Evolutionary conservation across 768 basidiomycete species (phyloP).

Genomic region (Artomyces pyxidatus): DNA sequence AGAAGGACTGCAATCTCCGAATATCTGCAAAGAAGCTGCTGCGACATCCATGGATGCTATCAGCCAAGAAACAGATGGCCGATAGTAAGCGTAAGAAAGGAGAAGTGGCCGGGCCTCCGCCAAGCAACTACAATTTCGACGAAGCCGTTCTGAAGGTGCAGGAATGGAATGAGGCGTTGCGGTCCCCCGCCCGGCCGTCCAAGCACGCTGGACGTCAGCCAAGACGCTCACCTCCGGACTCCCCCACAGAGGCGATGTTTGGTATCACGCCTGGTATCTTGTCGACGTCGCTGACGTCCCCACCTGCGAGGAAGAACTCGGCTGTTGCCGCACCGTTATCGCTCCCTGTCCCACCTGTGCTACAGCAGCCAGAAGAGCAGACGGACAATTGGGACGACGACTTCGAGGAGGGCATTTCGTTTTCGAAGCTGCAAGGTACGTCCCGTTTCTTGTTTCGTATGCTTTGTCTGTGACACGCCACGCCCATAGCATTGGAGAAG

Average conservation of each 20-base stretch:
- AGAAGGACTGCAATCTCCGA: constrained; percentile 93
- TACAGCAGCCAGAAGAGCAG: constrained; percentile 75
- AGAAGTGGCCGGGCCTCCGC: constrained; percentile 32
- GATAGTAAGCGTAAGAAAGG: constrained; percentile 28
- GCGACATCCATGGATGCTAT: constrained; percentile 93
- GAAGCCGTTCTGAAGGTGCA: constrained; percentile 93
- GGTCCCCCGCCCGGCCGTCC: constrained; percentile 69
- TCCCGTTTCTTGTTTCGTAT: not conserved
- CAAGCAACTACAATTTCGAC: constrained; percentile 83
- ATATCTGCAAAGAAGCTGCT: constrained; percentile 91
- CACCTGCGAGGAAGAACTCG: constrained; percentile 13
- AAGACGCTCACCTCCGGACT: constrained; percentile 37
- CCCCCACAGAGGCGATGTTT: constrained; percentile 12
- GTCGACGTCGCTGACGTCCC: constrained; percentile 10
- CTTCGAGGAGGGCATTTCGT: constrained; percentile 89
- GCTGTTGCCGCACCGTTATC: constrained; percentile 18
- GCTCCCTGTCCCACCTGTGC: constrained; percentile 53
- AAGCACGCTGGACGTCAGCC: constrained; percentile 45
- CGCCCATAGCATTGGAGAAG: constrained; percentile 51
- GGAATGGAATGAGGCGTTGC: constrained; percentile 95
- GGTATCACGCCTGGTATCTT: constrained; percentile 5
- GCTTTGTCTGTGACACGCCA: not conserved
- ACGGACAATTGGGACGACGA: constrained; percentile 99
- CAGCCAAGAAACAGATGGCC: constrained; percentile 68
- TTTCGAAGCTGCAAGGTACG: constrained; percentile 70